phyloP scores from a whole-genome alignment of 768 basidiomycete genomes.

The Leccinum subgranulosum region DNA sequence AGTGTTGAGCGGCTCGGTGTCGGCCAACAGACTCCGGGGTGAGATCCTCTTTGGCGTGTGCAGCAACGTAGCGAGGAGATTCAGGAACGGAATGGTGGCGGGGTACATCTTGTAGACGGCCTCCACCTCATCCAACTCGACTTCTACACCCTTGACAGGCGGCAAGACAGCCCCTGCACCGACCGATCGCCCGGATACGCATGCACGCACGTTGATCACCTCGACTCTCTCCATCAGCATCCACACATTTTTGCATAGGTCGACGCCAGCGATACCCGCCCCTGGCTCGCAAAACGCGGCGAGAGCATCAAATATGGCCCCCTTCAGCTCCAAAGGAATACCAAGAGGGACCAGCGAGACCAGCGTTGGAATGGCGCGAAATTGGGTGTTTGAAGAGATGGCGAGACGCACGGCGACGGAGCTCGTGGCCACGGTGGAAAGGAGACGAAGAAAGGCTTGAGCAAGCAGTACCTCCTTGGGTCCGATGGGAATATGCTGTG shows the following conservation, averaged over 20 bases:
- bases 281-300: slow-evolving; percentile 83
- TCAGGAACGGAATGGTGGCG: slow-evolving; percentile 84
- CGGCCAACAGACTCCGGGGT: slow-evolving; percentile 54
- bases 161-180: slow-evolving; percentile 38
- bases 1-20: slow-evolving; percentile 63
- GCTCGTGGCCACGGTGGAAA: slow-evolving; percentile 69
- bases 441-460: slow-evolving; percentile 75
- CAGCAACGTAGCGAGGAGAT: slow-evolving; percentile 76
- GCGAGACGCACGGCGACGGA: slow-evolving; percentile 79
- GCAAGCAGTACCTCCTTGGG: slow-evolving; percentile 77
- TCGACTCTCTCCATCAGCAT: slow-evolving; percentile 79
- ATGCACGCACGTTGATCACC: slow-evolving; percentile 69
- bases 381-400: slow-evolving; percentile 70
- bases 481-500: slow-evolving; percentile 44
- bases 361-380: slow-evolving; percentile 78
- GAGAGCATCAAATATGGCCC: slow-evolving; percentile 75
- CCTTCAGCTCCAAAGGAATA: slow-evolving; percentile 89
- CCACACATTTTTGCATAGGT: slow-evolving; percentile 84
- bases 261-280: slow-evolving; percentile 66
- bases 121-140: slow-evolving; percentile 88
- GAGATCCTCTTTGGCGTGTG: slow-evolving; percentile 77
- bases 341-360: slow-evolving; percentile 74
- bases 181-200: slow-evolving; percentile 28
- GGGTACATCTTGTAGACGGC: slow-evolving; percentile 76
- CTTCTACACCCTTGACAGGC: slow-evolving; percentile 74